Evolutionary conservation across 768 basidiomycete species (phyloP), one percentile per base, ranked within the genome.

Genomic region (Cystobasidium tubakii): DNA sequence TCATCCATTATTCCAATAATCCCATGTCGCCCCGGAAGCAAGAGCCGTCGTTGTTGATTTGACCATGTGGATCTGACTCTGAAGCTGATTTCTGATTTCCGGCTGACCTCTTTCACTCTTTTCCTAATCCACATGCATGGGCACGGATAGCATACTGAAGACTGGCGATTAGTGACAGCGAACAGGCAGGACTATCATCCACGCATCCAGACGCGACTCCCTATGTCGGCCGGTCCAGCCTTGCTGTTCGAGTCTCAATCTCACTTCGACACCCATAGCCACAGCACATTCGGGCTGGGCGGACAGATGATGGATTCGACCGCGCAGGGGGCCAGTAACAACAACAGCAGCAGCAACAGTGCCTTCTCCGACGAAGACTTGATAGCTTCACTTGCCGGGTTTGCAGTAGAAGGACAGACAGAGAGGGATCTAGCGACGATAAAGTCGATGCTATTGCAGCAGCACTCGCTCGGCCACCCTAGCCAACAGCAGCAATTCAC

Each of bases 401-500:
- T 71, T 36, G 69, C 23, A 13, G 69, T 71, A 19, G 69, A 71
- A 39, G 69, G 69, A 7, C 54, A 71, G 55, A 60, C 50, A 27
- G 69, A 71, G 55, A 29, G 54, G 33, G 55, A 71, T 60, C 69
- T 71, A 15, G 55, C 54, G 19, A 71, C 69, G 17, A 71, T 71
- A 53, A 71, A 71, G 39, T 46, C 69, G 33, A 71, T 71, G 69
- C 44, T 67, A 3, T 23, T 71, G 23, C 29, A 15, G 15, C 63
- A 65, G 43, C 39, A 65, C 23, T 23, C 9, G 19, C 21, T 15
- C 63, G 12, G 19, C 63, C 31, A 65, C 25, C 29, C 31, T 3
- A 29, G 57, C 21, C 17, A 60, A 19, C 57, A 60, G 21, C 46
- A 50, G 46, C 57, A 60, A 31, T 34, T 60, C 27, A 60, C 33